Base-by-base conservation (phyloP, 164 flowering plant genomes). In the Annona squamosa region DNA sequence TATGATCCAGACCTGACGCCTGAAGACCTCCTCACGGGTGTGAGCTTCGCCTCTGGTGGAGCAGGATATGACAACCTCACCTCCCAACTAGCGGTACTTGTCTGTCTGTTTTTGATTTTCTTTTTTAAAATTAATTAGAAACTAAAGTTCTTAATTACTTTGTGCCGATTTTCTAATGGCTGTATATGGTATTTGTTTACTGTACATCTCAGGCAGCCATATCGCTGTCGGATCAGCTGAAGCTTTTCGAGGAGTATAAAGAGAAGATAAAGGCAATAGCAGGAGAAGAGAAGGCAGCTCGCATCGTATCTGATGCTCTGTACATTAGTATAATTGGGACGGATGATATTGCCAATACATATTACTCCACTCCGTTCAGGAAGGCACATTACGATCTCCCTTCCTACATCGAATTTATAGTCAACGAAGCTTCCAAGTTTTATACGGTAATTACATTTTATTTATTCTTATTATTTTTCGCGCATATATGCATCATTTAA, bases 21-120 rank as follows among this genome's bases (percentile, higher is more conserved):
- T 17, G 70, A 41, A 52, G 87, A 87, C 19, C 41, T 89, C 6
- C 16, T 77, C 41, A 82, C 81, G 76, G 95, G 93, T 16, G 89
- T 87, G 70, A 89, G 92, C 71, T 92, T 91, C 65, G 97, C 92
- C 6, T 90, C 94, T 0, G 91, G 92, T 45, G 89, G 81, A 61
- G 84, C 93, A 6, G 97, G 97, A 7, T 91, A 86, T 44, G 97
- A 91, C 75, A 86, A 83, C 18, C 80, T 85, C 52, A 91, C 94
- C 2, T 16, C 67, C 13, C 37, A 26, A 65, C 4, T 57, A 59
- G 61, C n/a, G 26, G 63, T 48, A 69, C 5, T 65, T 4, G 9
- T 48, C 52, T 48, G 52, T 48, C 52, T 48, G 52, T 48, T 48
- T 7, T 48, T 48, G 9, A 7, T 48, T 48, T 48, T 48, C 9